Evolutionary conservation across 352 stramenopile genomes (phyloP).

Genomic region (Phytophthora pluvialis): DNA sequence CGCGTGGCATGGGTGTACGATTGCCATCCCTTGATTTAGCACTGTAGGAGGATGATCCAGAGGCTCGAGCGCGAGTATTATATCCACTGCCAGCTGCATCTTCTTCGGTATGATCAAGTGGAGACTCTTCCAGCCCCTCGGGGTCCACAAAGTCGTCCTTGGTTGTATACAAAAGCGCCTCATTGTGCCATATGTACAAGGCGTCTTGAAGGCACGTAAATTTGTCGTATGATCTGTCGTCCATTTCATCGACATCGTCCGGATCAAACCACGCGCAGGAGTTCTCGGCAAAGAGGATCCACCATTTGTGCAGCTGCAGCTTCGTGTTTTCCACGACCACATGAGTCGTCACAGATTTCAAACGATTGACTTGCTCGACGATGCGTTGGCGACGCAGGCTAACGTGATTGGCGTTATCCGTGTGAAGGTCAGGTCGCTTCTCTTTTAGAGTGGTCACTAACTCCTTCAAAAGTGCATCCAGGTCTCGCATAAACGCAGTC

Average conservation of each 20-base stretch:
- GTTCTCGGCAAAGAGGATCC: slow-evolving; percentile 68
- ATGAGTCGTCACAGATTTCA: slow-evolving; percentile 56
- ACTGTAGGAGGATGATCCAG: not conserved
- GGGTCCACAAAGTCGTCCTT: slow-evolving; percentile 52
- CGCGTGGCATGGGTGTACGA: slow-evolving; percentile 12
- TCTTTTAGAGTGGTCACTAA: slow-evolving; percentile 30
- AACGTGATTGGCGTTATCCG: slow-evolving; percentile 17
- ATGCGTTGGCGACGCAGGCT: slow-evolving; percentile 28
- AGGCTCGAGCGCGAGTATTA: slow-evolving; percentile 10
- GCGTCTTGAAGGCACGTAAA: slow-evolving; percentile 85
- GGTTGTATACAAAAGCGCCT: slow-evolving; percentile 61
- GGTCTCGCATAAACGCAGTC: slow-evolving; percentile 27
- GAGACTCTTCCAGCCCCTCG: slow-evolving; percentile 9
- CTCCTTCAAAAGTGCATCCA: slow-evolving; percentile 33
- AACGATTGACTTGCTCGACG: slow-evolving; percentile 56
- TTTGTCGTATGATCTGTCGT: slow-evolving; percentile 76
- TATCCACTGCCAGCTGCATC: slow-evolving; percentile 6
- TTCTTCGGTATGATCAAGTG: slow-evolving; percentile 13
- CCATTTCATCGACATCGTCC: slow-evolving; percentile 46
- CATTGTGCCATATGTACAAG: slow-evolving; percentile 74
- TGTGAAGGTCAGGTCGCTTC: slow-evolving; percentile 18
- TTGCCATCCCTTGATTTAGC: not conserved
- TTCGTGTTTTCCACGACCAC: slow-evolving; percentile 67
- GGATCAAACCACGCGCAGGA: slow-evolving; percentile 71
- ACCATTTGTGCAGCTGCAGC: slow-evolving; percentile 83